These are phyloP conservation scores for Ligustrum vulgare DNA, from an alignment of 257 asterid genomes.

Conservation along the genomic window DNA sequence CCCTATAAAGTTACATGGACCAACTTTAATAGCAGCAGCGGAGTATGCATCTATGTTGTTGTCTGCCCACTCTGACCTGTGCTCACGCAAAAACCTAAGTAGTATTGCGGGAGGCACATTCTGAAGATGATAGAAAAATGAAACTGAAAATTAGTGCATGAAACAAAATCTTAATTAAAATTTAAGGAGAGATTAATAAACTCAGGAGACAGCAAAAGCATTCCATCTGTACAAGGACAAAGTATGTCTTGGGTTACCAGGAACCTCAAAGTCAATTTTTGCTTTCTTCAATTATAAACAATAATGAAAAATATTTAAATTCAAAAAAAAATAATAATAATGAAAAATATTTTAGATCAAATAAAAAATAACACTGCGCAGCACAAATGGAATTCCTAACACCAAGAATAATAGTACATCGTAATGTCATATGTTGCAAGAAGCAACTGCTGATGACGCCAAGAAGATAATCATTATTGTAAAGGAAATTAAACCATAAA, in stretches of 20 bases:
- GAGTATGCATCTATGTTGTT: constrained; percentile 74
- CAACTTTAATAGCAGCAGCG: constrained; percentile 71
- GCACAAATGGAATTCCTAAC: neutral
- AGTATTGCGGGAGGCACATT: constrained; percentile 90
- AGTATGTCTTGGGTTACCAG: neutral
- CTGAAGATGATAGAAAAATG: constrained; percentile 33
- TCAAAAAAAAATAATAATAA: neutral
- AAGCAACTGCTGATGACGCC: no score
- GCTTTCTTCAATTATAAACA: neutral
- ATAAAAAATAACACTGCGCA: neutral
- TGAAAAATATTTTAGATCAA: neutral
- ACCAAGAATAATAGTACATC: neutral
- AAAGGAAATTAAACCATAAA: no score
- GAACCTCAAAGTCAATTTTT: neutral
- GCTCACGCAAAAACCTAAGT: constrained; percentile 79
- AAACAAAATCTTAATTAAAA: neutral
- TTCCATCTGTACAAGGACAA: neutral
- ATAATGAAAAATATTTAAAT: neutral
- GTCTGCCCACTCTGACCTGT: constrained; percentile 97
- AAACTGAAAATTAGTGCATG: neutral
- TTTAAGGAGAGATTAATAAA: no score
- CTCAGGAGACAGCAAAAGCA: neutral
- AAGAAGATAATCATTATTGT: no score
- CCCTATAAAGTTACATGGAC: constrained; percentile 60
- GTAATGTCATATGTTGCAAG: neutral